These are phyloP conservation scores for Penicillium desertorum DNA, from an alignment of 495 filamentous ascomycete genomes.

Conservation along the genomic window DNA sequence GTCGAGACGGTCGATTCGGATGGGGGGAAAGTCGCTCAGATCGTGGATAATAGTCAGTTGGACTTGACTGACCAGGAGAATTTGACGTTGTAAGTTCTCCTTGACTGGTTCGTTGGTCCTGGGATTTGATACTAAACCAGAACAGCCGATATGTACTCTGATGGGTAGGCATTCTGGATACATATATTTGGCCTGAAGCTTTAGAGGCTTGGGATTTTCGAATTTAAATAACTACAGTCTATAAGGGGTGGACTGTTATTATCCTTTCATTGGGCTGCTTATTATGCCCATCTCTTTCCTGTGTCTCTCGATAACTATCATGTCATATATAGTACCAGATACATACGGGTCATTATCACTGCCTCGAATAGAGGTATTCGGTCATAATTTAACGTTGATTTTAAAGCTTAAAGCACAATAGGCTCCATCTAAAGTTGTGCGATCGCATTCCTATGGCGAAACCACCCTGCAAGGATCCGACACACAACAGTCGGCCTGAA, in stretches of 20 bases:
- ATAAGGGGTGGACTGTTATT: neutral
- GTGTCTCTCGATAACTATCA: neutral
- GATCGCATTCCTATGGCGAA: slow-evolving; percentile 3
- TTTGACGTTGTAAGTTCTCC: slow-evolving; percentile 39
- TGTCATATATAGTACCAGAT: neutral
- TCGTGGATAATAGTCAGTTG: slow-evolving; percentile 40
- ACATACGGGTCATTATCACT: neutral
- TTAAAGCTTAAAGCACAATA: neutral
- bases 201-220: neutral
- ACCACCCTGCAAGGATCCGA: slow-evolving; percentile 10
- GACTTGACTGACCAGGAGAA: slow-evolving; percentile 45
- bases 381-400: neutral
- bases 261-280: neutral
- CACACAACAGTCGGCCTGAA: slow-evolving; percentile 30
- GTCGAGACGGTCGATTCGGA: slow-evolving; percentile 34
- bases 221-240: neutral
- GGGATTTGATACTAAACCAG: neutral
- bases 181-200: neutral
- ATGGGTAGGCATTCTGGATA: neutral
- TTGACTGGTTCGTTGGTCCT: neutral
- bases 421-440: slow-evolving; percentile 1
- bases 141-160: slow-evolving; percentile 6
- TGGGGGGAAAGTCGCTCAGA: slow-evolving; percentile 29
- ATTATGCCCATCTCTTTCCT: neutral
- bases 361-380: neutral